Evolutionary conservation across 1,139 yeast species (phyloP), one percentile per base, ranked within the genome.

Genomic region (Wickerhamomyces sp.): DNA sequence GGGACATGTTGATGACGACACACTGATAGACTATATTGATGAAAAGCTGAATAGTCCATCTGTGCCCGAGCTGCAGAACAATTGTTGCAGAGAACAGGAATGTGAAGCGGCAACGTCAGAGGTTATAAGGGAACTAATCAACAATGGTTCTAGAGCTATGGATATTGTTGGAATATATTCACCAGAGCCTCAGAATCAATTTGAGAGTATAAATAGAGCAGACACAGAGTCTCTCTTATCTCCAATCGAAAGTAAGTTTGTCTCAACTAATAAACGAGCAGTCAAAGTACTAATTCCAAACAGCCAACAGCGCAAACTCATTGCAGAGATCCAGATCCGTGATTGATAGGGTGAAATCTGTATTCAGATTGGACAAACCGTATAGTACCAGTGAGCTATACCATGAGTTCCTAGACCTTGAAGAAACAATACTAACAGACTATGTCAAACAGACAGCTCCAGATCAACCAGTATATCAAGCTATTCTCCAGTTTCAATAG

Each of bases 401-500:
- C 10, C 9, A 24, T 17, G 5, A 24, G 7, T 13, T 17, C n/a
- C 17, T 6, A 9, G 19, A 5, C 4, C 7, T 14, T 24, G 3
- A 30, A 12, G 18, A 4, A 14, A 8, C 17, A 14, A 8, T 5
- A 31, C 22, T 31, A 36, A 36, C 38, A 19, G 16, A 6, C n/a
- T 9, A 19, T 5, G 5, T 3, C 7, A 34, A 36, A 7, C 12
- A 3, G 20, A 10, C 3, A 28, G 39, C 13, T 38, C 42, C 3
- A 35, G 36, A n/a, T 40, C 46, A 14, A 25, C 31, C 2, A 47
- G 46, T 12, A 46, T 48, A 20, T 51, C 48, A 30, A 40, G 46
- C 14, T 47, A 46, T 29, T 37, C 48, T 3, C 53, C 56, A n/a
- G 46, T 53, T 4, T 41, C 54, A 5, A 45, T 52, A 13, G 33